Base-by-base conservation (phyloP, 2,329 filamentous ascomycete genomes). In the Aspergillus viridinutans region DNA sequence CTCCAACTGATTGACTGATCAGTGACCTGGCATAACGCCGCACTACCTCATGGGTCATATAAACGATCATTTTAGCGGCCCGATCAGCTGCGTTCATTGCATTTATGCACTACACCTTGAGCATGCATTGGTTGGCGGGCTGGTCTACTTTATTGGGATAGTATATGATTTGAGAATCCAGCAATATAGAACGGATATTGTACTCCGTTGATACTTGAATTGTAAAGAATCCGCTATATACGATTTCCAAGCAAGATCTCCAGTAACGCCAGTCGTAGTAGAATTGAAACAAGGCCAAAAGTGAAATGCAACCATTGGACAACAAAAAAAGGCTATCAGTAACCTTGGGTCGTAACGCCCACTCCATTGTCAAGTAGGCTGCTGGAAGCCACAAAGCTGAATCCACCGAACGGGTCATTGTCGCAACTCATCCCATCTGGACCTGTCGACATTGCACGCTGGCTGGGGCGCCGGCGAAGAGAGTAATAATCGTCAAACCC, bases 301-400 rank as follows among this genome's bases (percentile, higher is more conserved):
- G 14, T 14, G 20, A 23, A 47, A 47, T 23, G 42, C 23, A 52
- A 49, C 4, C 4, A 29, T 38, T 29, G 14, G 25, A 50, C 14
- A 54, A 28, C 29, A 52, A 60, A 40, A 6, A 21, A 45, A 25
- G 35, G 45, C 45, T 58, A 49, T 61, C 58, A 66, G 58, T 64
- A 68, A 2, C 63, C 63, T n/a, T 63, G 63, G 23, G 67, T 61
- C 59, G 66, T 61, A 45, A 68, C 59, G 4, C 69, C 69, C 29
- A 71, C 53, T 14, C 69, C 72, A 57, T 74, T 67, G 55, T 82
- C 75, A 47, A 80, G 68, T 51, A 80, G 65, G 54, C 77, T 79
- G 61, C 73, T 77, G 28, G 77, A 75, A 38, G 77, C 78, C 53
- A 80, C 78, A 50, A 78, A 80, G 60, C 77, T 79, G 55, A 80